Conservation (phyloP, 2,329 filamentous ascomycete species). For the Mycosphaerelloides madeirae region DNA sequence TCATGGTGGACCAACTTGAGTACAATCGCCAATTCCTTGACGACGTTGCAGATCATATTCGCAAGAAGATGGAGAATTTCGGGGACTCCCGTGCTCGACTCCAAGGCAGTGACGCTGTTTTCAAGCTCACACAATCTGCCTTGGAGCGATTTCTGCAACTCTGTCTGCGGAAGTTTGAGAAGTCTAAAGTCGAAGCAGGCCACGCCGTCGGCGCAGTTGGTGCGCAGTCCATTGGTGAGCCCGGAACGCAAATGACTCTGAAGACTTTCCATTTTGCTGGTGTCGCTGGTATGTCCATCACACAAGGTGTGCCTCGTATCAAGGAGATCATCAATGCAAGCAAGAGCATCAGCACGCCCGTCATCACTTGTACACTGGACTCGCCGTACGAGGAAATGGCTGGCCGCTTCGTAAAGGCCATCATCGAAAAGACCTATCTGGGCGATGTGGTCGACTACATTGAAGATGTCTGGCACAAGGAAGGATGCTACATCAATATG, state of each 20-base stretch:
- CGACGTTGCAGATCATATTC: constrained; percentile 69
- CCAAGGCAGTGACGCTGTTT: constrained; percentile 54
- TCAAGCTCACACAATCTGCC: constrained; percentile 70
- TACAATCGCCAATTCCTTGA: constrained; percentile 77
- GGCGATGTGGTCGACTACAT: constrained; percentile 75
- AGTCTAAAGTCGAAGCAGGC: constrained; percentile 86
- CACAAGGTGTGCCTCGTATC: constrained; percentile 97
- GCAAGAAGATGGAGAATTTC: constrained; percentile 24
- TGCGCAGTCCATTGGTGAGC: constrained; percentile 96
- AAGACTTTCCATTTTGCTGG: constrained; percentile 99
- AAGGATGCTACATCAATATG: constrained; percentile 71
- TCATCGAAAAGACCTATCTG: constrained; percentile 92
- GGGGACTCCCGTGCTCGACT: constrained; percentile 18
- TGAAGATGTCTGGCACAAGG: constrained; percentile 81
- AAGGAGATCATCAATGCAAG: constrained; percentile 99
- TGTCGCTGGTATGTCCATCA: constrained; percentile 99
- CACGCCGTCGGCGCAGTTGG: constrained; percentile 95
- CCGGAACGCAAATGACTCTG: constrained; percentile 97
- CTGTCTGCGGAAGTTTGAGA: constrained; percentile 85
- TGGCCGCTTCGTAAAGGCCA: constrained; percentile 84
- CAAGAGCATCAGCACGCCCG: constrained; percentile 85
- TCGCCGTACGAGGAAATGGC: constrained; percentile 70
- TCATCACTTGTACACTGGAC: constrained; percentile 80
- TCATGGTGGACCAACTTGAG: constrained; percentile 50
- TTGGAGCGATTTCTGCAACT: constrained; percentile 71